Evolutionary conservation across 805 yeast genomes (phyloP).

Genomic region (Schwanniomyces vanrijiae): DNA sequence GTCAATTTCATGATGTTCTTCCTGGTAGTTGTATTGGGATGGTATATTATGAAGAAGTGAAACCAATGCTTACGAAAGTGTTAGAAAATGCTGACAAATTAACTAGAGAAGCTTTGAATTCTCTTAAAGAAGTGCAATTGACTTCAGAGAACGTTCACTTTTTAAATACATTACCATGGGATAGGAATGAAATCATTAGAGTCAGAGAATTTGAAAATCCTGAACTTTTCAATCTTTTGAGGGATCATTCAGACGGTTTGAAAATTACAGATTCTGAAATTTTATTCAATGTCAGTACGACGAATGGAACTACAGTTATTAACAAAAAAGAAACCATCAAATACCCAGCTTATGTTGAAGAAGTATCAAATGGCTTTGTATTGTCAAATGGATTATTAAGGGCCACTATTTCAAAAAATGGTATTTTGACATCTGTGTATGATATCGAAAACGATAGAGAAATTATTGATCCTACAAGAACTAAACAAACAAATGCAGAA

Average conservation of each 20-base stretch:
- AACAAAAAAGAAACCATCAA: constrained; percentile 21
- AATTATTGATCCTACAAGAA: constrained; percentile 57
- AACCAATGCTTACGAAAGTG: constrained; percentile 68
- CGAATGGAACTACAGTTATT: constrained; percentile 17
- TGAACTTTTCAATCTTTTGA: constrained; percentile 14
- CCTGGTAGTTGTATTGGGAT: constrained; percentile 96
- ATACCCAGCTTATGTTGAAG: constrained; percentile 50
- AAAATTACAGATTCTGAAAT: constrained; percentile 9
- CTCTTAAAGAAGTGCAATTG: constrained; percentile 27
- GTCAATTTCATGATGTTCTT: constrained; percentile 97
- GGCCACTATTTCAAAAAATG: constrained; percentile 52
- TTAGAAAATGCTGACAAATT: constrained; percentile 53
- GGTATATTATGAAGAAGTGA: constrained; percentile 82
- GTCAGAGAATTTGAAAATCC: constrained; percentile 22
- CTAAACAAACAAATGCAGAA: constrained; percentile 42
- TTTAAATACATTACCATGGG: constrained; percentile 69
- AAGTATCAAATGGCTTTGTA: constrained; percentile 39
- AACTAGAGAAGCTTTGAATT: constrained; percentile 49
- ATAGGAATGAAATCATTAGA: constrained; percentile 46
- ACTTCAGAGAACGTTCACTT: constrained; percentile 10
- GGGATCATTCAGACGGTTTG: constrained; percentile 2
- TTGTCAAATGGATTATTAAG: constrained; percentile 62
- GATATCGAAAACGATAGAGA: constrained; percentile 63
- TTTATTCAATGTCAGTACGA: constrained; percentile 20
- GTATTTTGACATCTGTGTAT: constrained; percentile 59